phyloP scores from a whole-genome alignment of 108 stramenopile species.

The Nitzschia sp. region DNA sequence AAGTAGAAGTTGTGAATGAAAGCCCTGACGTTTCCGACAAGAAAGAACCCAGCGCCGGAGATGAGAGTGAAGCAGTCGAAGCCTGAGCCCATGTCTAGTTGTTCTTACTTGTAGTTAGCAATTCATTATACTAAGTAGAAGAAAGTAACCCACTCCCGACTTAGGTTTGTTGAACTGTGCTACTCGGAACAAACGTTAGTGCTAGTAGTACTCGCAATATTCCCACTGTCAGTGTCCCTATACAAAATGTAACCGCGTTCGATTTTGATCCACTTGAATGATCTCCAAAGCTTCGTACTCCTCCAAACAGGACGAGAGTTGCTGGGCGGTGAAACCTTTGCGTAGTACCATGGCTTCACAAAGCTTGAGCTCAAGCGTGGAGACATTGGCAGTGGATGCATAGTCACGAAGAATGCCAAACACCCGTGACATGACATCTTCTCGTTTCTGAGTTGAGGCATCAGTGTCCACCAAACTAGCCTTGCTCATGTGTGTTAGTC shows the following conservation, averaged over 20 bases:
- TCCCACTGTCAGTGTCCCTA: not conserved
- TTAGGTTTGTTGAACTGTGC: too few species aligned
- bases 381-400: slow-evolving; percentile 43
- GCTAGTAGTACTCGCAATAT: too few species aligned
- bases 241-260: slow-evolving; percentile 71
- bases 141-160: too few species aligned
- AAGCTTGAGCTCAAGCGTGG: slow-evolving; percentile 56
- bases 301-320: slow-evolving; percentile 76
- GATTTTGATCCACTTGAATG: slow-evolving; percentile 64
- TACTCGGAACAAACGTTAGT: too few species aligned
- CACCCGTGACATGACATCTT: slow-evolving; percentile 76
- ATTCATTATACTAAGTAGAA: too few species aligned
- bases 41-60: too few species aligned
- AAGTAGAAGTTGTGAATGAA: too few species aligned
- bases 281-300: slow-evolving; percentile 83
- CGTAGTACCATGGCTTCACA: slow-evolving; percentile 83
- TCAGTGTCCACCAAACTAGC: slow-evolving; percentile 58
- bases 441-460: slow-evolving; percentile 15
- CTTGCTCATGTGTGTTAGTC: slow-evolving; percentile 90
- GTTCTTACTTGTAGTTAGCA: too few species aligned
- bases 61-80: too few species aligned
- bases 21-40: too few species aligned
- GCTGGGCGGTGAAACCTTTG: slow-evolving; percentile 85
- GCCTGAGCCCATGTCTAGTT: too few species aligned
- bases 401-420: slow-evolving; percentile 80